Evolutionary conservation across 805 yeast genomes (phyloP).

Genomic region (Sugiyamaella valdiviana): DNA sequence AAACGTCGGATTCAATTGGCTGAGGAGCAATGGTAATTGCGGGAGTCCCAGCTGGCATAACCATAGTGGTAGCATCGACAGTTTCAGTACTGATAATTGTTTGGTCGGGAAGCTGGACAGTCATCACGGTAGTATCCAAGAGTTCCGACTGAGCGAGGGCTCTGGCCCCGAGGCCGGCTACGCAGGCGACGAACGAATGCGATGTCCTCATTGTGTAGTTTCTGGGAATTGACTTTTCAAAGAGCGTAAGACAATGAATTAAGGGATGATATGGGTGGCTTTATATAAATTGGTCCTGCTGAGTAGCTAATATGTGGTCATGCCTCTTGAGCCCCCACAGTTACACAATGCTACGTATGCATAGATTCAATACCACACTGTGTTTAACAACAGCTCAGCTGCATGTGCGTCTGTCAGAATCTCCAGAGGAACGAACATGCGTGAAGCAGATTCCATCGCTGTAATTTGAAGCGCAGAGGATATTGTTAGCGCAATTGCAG

Average conservation of each 20-base stretch:
- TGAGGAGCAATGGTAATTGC: not conserved
- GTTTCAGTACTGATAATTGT: not conserved
- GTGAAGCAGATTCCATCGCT: no score
- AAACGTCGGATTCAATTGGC: not conserved
- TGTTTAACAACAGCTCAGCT: no score
- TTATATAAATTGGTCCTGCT: not conserved
- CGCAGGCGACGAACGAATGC: not conserved
- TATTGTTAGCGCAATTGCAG: no score
- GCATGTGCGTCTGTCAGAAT: no score
- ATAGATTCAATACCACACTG: not conserved
- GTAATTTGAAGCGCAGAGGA: no score
- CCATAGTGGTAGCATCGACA: not conserved
- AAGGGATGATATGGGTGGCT: not conserved
- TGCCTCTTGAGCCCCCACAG: not conserved
- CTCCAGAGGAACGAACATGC: no score
- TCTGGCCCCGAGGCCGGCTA: not conserved
- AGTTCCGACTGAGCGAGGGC: not conserved
- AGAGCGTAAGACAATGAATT: slow-evolving; percentile 1
- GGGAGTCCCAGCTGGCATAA: not conserved
- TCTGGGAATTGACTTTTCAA: not conserved
- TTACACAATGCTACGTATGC: not conserved
- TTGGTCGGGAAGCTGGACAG: not conserved
- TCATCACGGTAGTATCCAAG: not conserved
- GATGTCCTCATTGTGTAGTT: not conserved
- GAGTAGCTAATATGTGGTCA: not conserved